These are phyloP conservation scores for Talaromyces islandicus DNA, from an alignment of 2,329 filamentous ascomycete genomes.

Conservation along the genomic window DNA sequence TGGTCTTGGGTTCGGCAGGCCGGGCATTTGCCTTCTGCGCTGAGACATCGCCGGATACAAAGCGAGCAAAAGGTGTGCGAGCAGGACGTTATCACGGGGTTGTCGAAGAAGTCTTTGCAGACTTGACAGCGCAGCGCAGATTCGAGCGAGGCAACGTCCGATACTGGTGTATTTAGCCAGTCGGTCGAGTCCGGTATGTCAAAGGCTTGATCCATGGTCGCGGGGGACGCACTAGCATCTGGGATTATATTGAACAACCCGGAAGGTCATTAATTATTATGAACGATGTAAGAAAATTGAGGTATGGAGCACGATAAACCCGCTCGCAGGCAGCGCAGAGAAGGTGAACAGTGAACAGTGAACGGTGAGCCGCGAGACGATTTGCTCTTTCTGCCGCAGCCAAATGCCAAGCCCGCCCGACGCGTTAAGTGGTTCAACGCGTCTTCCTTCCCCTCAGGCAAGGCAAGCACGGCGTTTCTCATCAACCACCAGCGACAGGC, in stretches of 20 bases:
- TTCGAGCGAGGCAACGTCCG: conserved; percentile 54
- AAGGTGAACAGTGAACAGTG: conserved; percentile 4
- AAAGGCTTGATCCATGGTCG: conserved; percentile 29
- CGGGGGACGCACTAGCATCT: not conserved
- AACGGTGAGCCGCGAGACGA: conserved; percentile 1
- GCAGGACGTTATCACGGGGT: conserved; percentile 91
- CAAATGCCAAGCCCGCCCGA: conserved; percentile 32
- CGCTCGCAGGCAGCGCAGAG: not conserved
- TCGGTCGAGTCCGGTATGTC: conserved; percentile 42
- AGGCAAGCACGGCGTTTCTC: not conserved
- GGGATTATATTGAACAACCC: not conserved
- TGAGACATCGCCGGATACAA: conserved; percentile 83
- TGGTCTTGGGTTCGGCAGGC: conserved; percentile 74
- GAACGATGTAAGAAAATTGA: not conserved
- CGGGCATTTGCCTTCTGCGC: conserved; percentile 79
- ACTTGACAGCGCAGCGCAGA: conserved; percentile 87
- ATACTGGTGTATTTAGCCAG: conserved; percentile 44
- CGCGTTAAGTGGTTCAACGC: conserved; percentile 38
- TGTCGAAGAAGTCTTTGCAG: conserved; percentile 95
- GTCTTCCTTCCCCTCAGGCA: conserved; percentile 15
- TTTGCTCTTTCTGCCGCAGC: conserved; percentile 5
- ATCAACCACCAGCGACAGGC: conserved; percentile 3
- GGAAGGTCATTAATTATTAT: not conserved
- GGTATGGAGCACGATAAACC: not conserved
- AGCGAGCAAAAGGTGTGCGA: conserved; percentile 94